phyloP scores from a whole-genome alignment of 129 eudicot genomes.

The sunflower (Helianthus annuus) region DNA sequence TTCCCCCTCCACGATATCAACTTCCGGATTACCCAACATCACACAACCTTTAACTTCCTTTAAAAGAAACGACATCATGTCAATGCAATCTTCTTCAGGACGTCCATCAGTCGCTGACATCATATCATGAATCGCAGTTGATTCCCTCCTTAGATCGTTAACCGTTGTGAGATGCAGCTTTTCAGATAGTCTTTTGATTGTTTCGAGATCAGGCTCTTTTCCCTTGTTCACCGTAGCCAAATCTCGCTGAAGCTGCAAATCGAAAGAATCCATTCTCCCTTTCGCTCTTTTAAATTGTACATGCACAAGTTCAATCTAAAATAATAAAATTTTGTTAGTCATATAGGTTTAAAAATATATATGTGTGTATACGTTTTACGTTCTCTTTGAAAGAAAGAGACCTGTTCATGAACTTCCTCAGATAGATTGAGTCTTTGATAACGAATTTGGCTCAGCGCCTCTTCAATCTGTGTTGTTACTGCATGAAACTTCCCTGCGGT shows the following conservation, averaged over 20 bases:
- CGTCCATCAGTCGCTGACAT: slow-evolving; percentile 56
- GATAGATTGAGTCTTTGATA: slow-evolving; percentile 63
- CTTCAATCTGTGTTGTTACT: slow-evolving; percentile 76
- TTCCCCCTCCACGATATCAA: slow-evolving; percentile 53
- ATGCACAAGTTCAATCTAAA: slow-evolving; percentile 82
- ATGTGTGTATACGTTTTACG: neutral
- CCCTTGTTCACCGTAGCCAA: slow-evolving; percentile 57
- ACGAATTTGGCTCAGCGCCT: slow-evolving; percentile 65
- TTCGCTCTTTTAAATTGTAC: slow-evolving; percentile 85
- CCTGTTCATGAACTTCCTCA: slow-evolving; percentile 95
- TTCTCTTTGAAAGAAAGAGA: slow-evolving; percentile 10
- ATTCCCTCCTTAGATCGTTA: slow-evolving; percentile 73
- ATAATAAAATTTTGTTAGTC: neutral
- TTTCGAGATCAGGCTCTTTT: slow-evolving; percentile 51
- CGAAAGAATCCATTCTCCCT: slow-evolving; percentile 71
- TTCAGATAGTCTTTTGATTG: slow-evolving; percentile 73
- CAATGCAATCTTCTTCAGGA: slow-evolving; percentile 71
- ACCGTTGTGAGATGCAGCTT: slow-evolving; percentile 67
- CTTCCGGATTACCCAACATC: slow-evolving; percentile 49
- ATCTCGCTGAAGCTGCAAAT: slow-evolving; percentile 64
- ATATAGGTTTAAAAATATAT: neutral
- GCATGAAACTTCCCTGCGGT: slow-evolving; percentile 54
- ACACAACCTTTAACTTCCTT: slow-evolving; percentile 68
- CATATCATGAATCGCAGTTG: slow-evolving; percentile 74
- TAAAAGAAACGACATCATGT: slow-evolving; percentile 66